Evolutionary conservation across 2,329 filamentous ascomycete genomes (phyloP).

Genomic region (Xylariomycetidae sp.): DNA sequence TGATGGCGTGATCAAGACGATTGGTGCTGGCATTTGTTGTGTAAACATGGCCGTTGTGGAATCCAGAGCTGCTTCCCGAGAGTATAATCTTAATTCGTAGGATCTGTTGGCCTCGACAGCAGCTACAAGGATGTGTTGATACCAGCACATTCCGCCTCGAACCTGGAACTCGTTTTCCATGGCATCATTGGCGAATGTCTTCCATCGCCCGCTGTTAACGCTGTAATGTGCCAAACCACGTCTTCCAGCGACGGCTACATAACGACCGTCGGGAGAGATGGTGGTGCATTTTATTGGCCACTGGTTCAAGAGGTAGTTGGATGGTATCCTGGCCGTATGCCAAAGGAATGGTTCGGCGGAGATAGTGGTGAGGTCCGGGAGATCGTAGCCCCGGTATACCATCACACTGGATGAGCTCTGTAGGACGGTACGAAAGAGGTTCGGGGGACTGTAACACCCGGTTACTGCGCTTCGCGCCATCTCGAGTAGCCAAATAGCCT

Average conservation of each 20-base stretch:
- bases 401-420: constrained; percentile 86
- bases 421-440: constrained; percentile 82
- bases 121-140: constrained; percentile 89
- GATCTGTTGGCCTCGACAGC: constrained; percentile 82
- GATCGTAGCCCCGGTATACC: constrained; percentile 88
- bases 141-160: constrained; percentile 97
- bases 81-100: constrained; percentile 88
- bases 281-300: constrained; percentile 89
- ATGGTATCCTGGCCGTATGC: constrained; percentile 85
- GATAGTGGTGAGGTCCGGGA: constrained; percentile 84
- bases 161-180: constrained; percentile 90
- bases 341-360: constrained; percentile 91
- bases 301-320: constrained; percentile 80
- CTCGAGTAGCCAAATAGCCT: constrained; percentile 81
- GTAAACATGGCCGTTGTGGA: constrained; percentile 68
- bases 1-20: constrained; percentile 84
- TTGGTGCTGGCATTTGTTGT: constrained; percentile 74
- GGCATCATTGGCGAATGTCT: constrained; percentile 77
- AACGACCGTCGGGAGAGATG: constrained; percentile 87
- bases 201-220: constrained; percentile 90
- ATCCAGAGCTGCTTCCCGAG: constrained; percentile 76
- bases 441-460: constrained; percentile 86
- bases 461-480: constrained; percentile 93
- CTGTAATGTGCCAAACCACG: constrained; percentile 94
- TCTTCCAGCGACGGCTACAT: constrained; percentile 91